These are phyloP conservation scores for Leccinum pellstonianum DNA, from an alignment of 768 basidiomycete genomes.

Conservation along the genomic window DNA sequence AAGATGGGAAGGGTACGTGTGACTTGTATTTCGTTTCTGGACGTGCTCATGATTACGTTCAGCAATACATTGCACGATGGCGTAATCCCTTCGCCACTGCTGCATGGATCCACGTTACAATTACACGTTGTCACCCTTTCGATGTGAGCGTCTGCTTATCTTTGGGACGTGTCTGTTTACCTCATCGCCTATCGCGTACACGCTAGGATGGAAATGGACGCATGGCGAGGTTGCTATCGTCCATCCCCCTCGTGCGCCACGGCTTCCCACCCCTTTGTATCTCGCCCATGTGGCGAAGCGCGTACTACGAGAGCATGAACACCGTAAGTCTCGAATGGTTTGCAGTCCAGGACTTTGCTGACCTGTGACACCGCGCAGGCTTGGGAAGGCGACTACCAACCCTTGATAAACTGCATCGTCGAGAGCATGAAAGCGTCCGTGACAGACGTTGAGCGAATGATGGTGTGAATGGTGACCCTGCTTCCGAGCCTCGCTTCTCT, in stretches of 20 bases:
- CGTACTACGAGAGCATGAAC: constrained; percentile 35
- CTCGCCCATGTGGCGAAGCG: constrained; percentile 21
- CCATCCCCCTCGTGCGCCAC: constrained; percentile 34
- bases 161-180: background rate
- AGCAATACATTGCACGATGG: constrained; percentile 40
- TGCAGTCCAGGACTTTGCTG: background rate
- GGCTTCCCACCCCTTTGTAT: constrained; percentile 34
- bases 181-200: background rate
- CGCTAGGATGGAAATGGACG: constrained; percentile 37
- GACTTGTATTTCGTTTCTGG: background rate
- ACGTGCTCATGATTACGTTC: background rate
- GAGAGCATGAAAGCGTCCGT: constrained; percentile 26
- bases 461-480: constrained; percentile 16
- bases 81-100: constrained; percentile 38
- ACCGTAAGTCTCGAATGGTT: constrained; percentile 19
- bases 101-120: constrained; percentile 35
- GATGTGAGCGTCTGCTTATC: constrained; percentile 23
- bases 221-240: constrained; percentile 34
- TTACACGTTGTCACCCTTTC: constrained; percentile 36
- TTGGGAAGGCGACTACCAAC: constrained; percentile 36
- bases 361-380: constrained; percentile 18
- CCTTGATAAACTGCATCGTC: constrained; percentile 33
- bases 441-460: constrained; percentile 31
- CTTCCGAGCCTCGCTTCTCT: background rate
- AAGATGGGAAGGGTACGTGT: constrained; percentile 33